Base-by-base conservation (phyloP, 2,329 filamentous ascomycete species). In the Aspergillus sp. region DNA sequence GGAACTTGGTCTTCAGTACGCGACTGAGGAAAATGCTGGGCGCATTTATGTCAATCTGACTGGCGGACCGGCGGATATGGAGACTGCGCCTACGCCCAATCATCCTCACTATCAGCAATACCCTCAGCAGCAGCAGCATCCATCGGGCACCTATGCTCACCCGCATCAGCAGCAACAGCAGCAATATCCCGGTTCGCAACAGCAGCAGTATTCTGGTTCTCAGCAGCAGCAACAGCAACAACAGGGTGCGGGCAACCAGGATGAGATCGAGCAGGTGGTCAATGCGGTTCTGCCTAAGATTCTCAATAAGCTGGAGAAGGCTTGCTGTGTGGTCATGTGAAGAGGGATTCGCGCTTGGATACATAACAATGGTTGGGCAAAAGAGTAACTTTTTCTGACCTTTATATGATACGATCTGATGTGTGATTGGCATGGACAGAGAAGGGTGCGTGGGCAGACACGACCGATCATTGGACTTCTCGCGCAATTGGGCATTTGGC, bases 11-110 rank as follows among this genome's bases (percentile, higher is more conserved):
- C 81, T 99, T 57, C 85, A 92, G 69, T 97, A 90, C 77, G 79
- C 84, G 59, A 96, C 92, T 1, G 95, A 98, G 80, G 89, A 90
- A 52, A 98, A 99, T 69, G 90, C 89, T 8, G 95, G 95, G 0
- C 82, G 92, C 15, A 93, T 99, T 45, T 97, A 91, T 73, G 87
- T 98, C 63, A 90, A 97, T 72, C 81, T 98, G 65, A 87, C 89
- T 67, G 92, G 92, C 58, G 90, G 88, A 12, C 81, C 86, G 52
- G 87, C 86, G 3, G 72, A 78, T 43, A 78, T 77, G 75, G 81
- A 80, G 12, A 53, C 65, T 0, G 62, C 65, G 49, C 65, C 61
- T 21, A 76, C 84, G 43, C 76, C 68, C 32, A 36, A 57, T 28
- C 73, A 76, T 36, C 72, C 80, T 55, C 76, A 79, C n/a, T 78